Percentiles rank a stretch among this genome's conserved stretches.
Conservation (phyloP, 805 yeast genomes). For the Candida pini region DNA sequence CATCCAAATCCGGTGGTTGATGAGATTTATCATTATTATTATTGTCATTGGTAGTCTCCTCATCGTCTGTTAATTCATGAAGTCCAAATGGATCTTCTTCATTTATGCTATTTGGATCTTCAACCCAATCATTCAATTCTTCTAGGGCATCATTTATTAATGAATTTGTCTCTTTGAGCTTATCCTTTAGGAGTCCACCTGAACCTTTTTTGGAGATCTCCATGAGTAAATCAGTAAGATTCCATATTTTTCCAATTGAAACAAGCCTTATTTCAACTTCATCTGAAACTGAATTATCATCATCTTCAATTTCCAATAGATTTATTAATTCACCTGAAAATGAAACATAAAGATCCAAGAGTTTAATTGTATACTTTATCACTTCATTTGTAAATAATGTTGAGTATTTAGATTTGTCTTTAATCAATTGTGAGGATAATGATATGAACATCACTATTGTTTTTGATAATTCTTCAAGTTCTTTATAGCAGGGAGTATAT, state of each 20-base stretch:
- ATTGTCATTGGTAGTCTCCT: conserved; percentile 7
- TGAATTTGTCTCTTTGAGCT: conserved; percentile 37
- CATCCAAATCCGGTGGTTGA: conserved; percentile 17
- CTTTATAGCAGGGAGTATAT: conserved; percentile 40
- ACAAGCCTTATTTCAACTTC: conserved; percentile 37
- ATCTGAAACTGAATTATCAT: conserved; percentile 25
- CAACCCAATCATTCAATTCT: conserved; percentile 67
- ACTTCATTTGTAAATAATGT: conserved; percentile 27
- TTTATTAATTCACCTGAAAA: conserved; percentile 15
- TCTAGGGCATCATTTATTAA: conserved; percentile 58
- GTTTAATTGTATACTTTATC: conserved; percentile 14
- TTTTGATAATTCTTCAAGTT: conserved; percentile 41
- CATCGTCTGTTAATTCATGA: conserved; percentile 13
- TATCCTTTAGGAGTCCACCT: conserved; percentile 44
- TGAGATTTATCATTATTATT: conserved; percentile 13
- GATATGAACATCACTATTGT: conserved; percentile 41
- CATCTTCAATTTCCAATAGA: conserved; percentile 10
- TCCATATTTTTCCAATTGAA: conserved; percentile 67
- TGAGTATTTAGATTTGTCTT: conserved; percentile 30
- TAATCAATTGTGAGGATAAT: conserved; percentile 36
- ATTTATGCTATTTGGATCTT: conserved; percentile 45
- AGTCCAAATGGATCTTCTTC: conserved; percentile 51
- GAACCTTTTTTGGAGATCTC: conserved; percentile 43
- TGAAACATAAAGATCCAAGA: conserved; percentile 11
- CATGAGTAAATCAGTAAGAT: conserved; percentile 48